A percentile compares a stretch with the other conserved stretches of the same genome.
phyloP scores from a whole-genome alignment of 495 filamentous ascomycete species.

The Lasiosphaeris hirsuta region DNA sequence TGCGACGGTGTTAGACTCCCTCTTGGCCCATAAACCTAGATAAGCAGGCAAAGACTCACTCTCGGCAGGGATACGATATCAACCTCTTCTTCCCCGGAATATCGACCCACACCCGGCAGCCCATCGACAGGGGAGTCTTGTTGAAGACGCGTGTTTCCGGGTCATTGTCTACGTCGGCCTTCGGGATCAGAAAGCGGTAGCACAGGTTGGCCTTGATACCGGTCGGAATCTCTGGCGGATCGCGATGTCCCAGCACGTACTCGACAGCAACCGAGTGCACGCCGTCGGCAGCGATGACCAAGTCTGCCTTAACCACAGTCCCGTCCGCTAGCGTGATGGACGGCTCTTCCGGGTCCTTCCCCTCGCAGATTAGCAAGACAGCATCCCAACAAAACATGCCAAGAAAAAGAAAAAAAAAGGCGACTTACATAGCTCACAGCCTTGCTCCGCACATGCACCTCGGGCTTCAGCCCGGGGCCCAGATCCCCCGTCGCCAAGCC shows the following conservation, averaged over 20 bases:
- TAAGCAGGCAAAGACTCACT: slow-evolving; percentile 20
- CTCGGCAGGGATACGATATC: slow-evolving; percentile 44
- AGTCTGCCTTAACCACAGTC: slow-evolving; percentile 31
- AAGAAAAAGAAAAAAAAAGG: slow-evolving; percentile 3
- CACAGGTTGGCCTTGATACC: slow-evolving; percentile 30
- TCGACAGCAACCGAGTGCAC: slow-evolving; percentile 36
- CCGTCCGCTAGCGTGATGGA: slow-evolving; percentile 38
- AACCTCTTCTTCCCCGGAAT: slow-evolving; percentile 29
- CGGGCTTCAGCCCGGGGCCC: slow-evolving; percentile 24
- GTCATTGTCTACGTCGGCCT: slow-evolving; percentile 32
- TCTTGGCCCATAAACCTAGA: neutral
- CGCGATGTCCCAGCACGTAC: slow-evolving; percentile 22
- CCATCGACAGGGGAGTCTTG: slow-evolving; percentile 21
- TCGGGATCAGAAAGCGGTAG: slow-evolving; percentile 47
- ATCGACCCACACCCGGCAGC: slow-evolving; percentile 25
- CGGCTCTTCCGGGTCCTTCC: slow-evolving; percentile 34
- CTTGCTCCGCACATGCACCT: slow-evolving; percentile 26
- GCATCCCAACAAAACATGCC: neutral
- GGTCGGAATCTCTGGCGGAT: slow-evolving; percentile 14
- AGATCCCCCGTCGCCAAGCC: slow-evolving; percentile 30
- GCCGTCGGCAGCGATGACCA: slow-evolving; percentile 50
- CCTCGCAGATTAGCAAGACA: slow-evolving; percentile 4
- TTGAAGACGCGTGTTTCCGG: slow-evolving; percentile 29
- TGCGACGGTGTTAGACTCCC: neutral
- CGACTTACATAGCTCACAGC: slow-evolving; percentile 24